Evolutionary conservation across 768 basidiomycete genomes (phyloP).

Genomic region (Mycena pura): DNA sequence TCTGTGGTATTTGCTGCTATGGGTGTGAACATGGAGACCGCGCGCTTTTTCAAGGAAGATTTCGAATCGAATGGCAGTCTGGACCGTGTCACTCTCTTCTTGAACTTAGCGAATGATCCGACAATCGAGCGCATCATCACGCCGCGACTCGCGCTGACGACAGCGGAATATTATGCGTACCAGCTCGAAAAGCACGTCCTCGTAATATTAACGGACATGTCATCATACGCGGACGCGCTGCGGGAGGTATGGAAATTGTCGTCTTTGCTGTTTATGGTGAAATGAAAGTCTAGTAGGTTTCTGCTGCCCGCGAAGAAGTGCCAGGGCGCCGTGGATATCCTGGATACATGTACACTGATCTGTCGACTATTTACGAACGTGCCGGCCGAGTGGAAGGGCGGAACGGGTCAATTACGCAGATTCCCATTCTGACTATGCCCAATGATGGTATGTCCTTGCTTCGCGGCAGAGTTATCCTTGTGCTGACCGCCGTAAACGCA

Average conservation of each 20-base stretch:
- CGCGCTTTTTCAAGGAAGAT: slow-evolving; percentile 99
- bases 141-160: slow-evolving; percentile 95
- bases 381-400: slow-evolving; percentile 97
- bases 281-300: slow-evolving; percentile 63
- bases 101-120: slow-evolving; percentile 98
- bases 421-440: slow-evolving; percentile 99
- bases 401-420: slow-evolving; percentile 99
- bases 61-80: slow-evolving; percentile 98
- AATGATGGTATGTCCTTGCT: slow-evolving; percentile 84
- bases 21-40: slow-evolving; percentile 99
- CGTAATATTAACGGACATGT: slow-evolving; percentile 99
- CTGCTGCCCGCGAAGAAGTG: slow-evolving; percentile 98
- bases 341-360: slow-evolving; percentile 98
- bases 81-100: slow-evolving; percentile 96
- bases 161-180: slow-evolving; percentile 99
- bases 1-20: slow-evolving; percentile 99
- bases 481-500: slow-evolving; percentile 19
- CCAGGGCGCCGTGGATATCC: slow-evolving; percentile 99
- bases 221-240: slow-evolving; percentile 94
- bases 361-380: slow-evolving; percentile 99
- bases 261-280: slow-evolving; percentile 20
- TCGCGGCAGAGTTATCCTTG: slow-evolving; percentile 11
- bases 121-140: slow-evolving; percentile 99
- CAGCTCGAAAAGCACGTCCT: slow-evolving; percentile 99
- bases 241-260: slow-evolving; percentile 71